phyloP scores from a whole-genome alignment of 2,329 filamentous ascomycete species.

The Diaporthe helianthi region DNA sequence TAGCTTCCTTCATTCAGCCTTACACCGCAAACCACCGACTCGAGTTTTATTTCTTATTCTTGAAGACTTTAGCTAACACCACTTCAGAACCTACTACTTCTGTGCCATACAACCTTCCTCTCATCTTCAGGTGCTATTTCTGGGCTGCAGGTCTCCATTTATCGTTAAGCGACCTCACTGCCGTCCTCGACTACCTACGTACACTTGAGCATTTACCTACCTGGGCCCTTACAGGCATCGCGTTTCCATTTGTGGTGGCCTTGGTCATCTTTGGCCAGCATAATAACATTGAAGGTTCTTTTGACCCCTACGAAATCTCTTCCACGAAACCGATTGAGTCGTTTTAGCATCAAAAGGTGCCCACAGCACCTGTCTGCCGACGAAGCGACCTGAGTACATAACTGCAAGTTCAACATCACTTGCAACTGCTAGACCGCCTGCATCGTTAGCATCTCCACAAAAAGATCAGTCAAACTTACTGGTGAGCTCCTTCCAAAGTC shows the following conservation, averaged over 20 bases:
- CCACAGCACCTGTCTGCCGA: no score
- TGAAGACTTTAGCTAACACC: background rate
- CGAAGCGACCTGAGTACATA: no score
- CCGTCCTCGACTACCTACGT: background rate
- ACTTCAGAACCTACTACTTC: background rate
- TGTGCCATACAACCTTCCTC: background rate
- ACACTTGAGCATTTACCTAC: no score
- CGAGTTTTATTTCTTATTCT: no score
- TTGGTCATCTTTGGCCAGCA: background rate
- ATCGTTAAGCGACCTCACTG: background rate
- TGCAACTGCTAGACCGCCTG: background rate
- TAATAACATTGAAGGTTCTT: background rate
- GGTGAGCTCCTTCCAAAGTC: background rate
- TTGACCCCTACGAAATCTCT: no score
- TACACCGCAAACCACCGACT: no score
- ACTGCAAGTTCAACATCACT: no score
- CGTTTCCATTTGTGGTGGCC: background rate
- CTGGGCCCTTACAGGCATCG: no score
- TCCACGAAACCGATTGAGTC: no score
- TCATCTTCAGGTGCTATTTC: rapidly evolving
- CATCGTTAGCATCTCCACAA: background rate
- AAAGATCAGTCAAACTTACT: background rate
- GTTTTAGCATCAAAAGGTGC: no score
- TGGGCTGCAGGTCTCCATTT: background rate
- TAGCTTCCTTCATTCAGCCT: no score